Evolutionary conservation across 257 asterid genomes (phyloP).

Genomic region (Anisodus acutangulus): DNA sequence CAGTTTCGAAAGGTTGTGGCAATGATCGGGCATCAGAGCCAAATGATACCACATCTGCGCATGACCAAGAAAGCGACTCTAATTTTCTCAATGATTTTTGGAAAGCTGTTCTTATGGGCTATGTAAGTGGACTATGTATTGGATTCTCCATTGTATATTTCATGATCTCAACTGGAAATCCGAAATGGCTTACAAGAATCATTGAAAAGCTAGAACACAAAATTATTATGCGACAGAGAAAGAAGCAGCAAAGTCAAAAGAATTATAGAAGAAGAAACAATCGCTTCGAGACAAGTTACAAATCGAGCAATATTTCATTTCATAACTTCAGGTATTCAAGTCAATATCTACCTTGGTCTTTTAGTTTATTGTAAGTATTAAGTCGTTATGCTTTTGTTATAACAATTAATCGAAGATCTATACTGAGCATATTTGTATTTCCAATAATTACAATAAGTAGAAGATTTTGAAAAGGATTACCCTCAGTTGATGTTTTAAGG

Average conservation of each 20-base stretch:
- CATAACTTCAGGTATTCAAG: too few relatives aligned
- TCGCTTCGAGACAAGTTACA: neutral
- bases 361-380: neutral
- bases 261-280: neutral
- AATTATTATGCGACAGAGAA: neutral
- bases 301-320: too few relatives aligned
- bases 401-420: neutral
- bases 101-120: conserved; percentile 40
- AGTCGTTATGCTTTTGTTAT: too few relatives aligned
- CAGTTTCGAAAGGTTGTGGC: conserved; percentile 1
- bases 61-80: neutral
- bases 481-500: too few relatives aligned
- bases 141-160: conserved; percentile 33
- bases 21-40: neutral
- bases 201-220: neutral
- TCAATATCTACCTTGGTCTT: neutral
- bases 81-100: conserved; percentile 9
- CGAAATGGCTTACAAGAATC: neutral
- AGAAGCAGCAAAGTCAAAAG: neutral
- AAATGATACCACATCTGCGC: neutral
- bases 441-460: neutral
- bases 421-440: neutral
- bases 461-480: neutral
- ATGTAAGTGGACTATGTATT: conserved; percentile 32
- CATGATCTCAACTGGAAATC: conserved; percentile 26